Base-by-base conservation (phyloP, 495 filamentous ascomycete genomes). In the Xylaria sp. region DNA sequence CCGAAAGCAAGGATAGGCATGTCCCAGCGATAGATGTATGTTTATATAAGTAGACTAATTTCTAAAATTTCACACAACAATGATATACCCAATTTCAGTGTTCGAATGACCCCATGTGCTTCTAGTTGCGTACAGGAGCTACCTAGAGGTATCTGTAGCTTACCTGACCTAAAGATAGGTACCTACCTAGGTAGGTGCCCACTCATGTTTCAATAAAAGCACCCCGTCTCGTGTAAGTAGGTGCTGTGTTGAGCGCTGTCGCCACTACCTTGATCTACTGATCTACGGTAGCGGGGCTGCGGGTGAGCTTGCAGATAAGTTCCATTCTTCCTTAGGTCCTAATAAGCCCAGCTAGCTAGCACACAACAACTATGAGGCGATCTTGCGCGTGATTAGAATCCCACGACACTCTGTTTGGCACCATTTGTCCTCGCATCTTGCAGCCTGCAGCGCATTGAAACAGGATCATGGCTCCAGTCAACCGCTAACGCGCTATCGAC, bases 301-400 rank as follows among this genome's bases (percentile, higher is more conserved):
- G 7, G 35, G 35, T 7, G 35, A n/a, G n/a, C n/a, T n/a, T n/a
- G n/a, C n/a, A n/a, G n/a, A n/a, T n/a, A n/a, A n/a, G n/a, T n/a
- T n/a, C n/a, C n/a, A n/a, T n/a, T n/a, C n/a, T n/a, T n/a, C n/a
- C n/a, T n/a, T n/a, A n/a, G n/a, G 35, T 37, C 35, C 35, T 37
- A 37, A 37, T 37, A 41, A 41, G 40, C 40, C 12, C 40, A 41
- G 40, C 46, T 50, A 21, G 53, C 35, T 50, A 21, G 53, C 35
- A 58, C 53, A 57, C 15, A 4, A 15, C 7, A 65, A 19, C 14
- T 24, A 52, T 50, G 29, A 55, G 50, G 33, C 19, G 48, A 57
- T 57, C 50, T 67, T 29, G 24, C 44, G 46, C 52, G 57, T 59
- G 57, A 59, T 37, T 24, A 11, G 12, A 59, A 40, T 59, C 17